Evolutionary conservation across 2,329 filamentous ascomycete species (phyloP).

Genomic region (Aspergillus hortae): DNA sequence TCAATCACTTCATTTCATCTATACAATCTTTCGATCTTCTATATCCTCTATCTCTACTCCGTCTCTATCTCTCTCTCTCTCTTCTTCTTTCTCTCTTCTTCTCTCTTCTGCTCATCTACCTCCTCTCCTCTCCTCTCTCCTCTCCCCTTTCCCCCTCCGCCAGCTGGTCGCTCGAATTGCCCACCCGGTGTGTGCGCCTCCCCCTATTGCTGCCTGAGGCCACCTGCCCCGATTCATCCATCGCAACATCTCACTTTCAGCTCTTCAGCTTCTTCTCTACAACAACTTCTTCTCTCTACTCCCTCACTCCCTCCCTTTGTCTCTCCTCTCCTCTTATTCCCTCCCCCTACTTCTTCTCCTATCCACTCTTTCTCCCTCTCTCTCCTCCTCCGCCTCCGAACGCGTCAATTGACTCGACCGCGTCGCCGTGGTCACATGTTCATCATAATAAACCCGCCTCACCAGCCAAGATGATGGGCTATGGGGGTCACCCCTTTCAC

Average conservation of each 20-base stretch:
- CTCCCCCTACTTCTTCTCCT: slow-evolving; percentile 4
- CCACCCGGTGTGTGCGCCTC: no score
- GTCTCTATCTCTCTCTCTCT: background rate
- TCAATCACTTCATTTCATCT: background rate
- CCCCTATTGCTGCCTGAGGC: no score
- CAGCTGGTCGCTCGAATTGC: no score
- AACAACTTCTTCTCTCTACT: background rate
- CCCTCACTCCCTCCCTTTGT: background rate
- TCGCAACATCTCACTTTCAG: no score
- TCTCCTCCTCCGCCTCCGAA: background rate
- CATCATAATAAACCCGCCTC: background rate
- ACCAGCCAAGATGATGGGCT: slow-evolving; percentile 31
- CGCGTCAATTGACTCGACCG: slow-evolving; percentile 2
- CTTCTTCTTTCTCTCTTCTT: no score
- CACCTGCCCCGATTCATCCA: no score
- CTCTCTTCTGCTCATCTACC: no score
- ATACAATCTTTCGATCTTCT: background rate
- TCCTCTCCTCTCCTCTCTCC: no score
- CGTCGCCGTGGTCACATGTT: slow-evolving; percentile 12
- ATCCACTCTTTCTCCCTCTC: background rate
- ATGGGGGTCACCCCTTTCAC: slow-evolving; percentile 29
- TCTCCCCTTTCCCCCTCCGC: no score
- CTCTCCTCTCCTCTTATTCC: slow-evolving; percentile 1
- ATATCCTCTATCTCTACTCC: no score
- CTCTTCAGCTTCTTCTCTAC: background rate